Percentiles rank a stretch among this genome's conserved stretches.
phyloP scores from a whole-genome alignment of 257 asterid genomes.

The Salvia hispanica region DNA sequence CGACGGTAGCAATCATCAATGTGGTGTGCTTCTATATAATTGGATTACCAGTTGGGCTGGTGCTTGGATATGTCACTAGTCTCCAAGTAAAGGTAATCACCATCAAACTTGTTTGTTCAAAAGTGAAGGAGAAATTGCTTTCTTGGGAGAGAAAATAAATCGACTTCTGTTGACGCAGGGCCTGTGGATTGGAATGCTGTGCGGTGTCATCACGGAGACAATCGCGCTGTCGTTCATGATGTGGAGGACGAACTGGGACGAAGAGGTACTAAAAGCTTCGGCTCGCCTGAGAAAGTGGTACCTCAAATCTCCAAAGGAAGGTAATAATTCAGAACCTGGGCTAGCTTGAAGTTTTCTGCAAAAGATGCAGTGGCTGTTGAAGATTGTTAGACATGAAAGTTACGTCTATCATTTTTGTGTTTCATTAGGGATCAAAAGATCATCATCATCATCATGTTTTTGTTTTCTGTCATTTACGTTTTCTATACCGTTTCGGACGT shows the following conservation, averaged over 20 bases:
- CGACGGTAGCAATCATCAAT: constrained; percentile 56
- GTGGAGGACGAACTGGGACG: constrained; percentile 79
- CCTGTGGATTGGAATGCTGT: constrained; percentile 80
- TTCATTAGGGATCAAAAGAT: not conserved
- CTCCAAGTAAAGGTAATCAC: constrained; percentile 62
- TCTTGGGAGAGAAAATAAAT: not conserved
- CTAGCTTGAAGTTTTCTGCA: constrained; percentile 39
- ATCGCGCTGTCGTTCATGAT: constrained; percentile 60
- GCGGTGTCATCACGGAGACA: constrained; percentile 59
- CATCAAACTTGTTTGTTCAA: not conserved
- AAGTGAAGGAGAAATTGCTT: not conserved
- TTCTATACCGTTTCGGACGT: not conserved
- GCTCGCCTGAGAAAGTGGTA: constrained; percentile 54
- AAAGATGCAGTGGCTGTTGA: not conserved
- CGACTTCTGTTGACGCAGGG: constrained; percentile 45
- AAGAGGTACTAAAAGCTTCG: constrained; percentile 57
- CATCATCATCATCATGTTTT: not conserved
- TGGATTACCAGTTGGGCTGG: constrained; percentile 56
- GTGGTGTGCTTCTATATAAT: constrained; percentile 56
- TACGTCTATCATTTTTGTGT: not conserved
- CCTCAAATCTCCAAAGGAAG: constrained; percentile 55
- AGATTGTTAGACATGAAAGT: not conserved
- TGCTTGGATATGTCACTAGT: constrained; percentile 52
- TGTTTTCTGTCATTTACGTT: not conserved
- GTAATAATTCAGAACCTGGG: constrained; percentile 29